Conservation (phyloP, 306 rosid species). For the Trifolium repens region DNA sequence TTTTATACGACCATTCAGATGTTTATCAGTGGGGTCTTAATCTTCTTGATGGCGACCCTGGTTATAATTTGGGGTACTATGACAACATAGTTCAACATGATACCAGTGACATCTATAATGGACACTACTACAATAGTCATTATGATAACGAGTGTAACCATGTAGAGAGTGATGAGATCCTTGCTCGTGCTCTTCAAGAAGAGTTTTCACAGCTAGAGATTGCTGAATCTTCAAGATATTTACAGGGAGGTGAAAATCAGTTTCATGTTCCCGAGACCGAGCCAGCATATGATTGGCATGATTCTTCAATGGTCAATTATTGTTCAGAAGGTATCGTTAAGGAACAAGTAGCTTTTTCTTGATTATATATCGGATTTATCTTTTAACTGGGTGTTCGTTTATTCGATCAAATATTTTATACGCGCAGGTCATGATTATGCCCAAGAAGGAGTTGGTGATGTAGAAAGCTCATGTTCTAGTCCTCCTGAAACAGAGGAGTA, state of each 20-base stretch:
- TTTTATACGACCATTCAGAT: conserved; percentile 62
- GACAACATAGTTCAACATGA: conserved; percentile 47
- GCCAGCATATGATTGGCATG: conserved; percentile 59
- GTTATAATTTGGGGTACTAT: conserved; percentile 55
- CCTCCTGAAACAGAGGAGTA: conserved; percentile 52
- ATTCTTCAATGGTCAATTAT: conserved; percentile 55
- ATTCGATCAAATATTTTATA: conserved; percentile 26
- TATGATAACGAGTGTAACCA: conserved; percentile 53
- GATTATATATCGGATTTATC: conserved; percentile 11
- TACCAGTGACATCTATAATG: conserved; percentile 48
- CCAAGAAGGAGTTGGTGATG: conserved; percentile 48
- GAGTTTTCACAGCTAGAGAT: conserved; percentile 63
- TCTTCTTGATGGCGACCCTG: conserved; percentile 60
- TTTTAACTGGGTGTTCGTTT: conserved; percentile 20
- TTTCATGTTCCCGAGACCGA: conserved; percentile 46
- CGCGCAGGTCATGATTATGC: conserved; percentile 51
- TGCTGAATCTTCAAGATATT: conserved; percentile 55
- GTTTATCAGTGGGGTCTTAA: conserved; percentile 67
- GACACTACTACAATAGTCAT: conserved; percentile 52
- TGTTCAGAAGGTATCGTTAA: conserved; percentile 54
- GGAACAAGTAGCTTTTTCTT: conserved; percentile 21
- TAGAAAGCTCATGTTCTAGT: conserved; percentile 62
- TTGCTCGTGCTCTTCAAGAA: conserved; percentile 80
- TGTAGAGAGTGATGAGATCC: conserved; percentile 80
- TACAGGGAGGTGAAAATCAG: conserved; percentile 52